phyloP scores from a whole-genome alignment of 2,329 filamentous ascomycete species.

The Xylaria polymorpha region DNA sequence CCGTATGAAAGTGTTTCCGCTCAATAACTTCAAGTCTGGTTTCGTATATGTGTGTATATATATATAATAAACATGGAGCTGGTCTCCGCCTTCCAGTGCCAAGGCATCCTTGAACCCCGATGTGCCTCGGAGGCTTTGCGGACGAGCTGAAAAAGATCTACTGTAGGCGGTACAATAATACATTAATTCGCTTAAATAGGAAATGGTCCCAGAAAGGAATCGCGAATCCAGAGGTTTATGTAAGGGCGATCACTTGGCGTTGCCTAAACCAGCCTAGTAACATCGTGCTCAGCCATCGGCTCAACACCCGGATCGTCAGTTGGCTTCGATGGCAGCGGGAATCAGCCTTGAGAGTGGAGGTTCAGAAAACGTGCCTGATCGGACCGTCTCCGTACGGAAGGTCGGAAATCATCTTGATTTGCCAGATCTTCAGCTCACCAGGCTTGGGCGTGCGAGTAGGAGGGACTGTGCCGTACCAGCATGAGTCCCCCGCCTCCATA shows the following conservation, averaged over 20 bases:
- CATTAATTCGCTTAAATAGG: constrained; percentile 20
- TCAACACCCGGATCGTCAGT: constrained; percentile 12
- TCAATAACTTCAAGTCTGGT: neutral
- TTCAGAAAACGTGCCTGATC: constrained; percentile 15
- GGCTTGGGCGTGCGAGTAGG: neutral
- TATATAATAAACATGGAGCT: constrained; percentile 1
- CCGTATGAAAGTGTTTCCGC: constrained; percentile 14
- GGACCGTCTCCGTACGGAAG: constrained; percentile 9
- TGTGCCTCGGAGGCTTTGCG: neutral
- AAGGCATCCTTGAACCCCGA: constrained; percentile 12
- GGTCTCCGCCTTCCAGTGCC: constrained; percentile 10
- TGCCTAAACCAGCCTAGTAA: constrained; percentile 23
- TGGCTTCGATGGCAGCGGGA: constrained; percentile 1
- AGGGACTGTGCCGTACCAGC: constrained; percentile 24
- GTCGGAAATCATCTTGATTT: constrained; percentile 2
- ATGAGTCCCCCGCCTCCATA: constrained; percentile 4
- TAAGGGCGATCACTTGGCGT: constrained; percentile 10
- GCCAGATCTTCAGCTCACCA: neutral
- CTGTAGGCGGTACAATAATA: constrained; percentile 17
- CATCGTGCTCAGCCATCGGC: constrained; percentile 28
- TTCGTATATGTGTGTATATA: neutral
- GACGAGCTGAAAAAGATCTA: constrained; percentile 18
- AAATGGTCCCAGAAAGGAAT: constrained; percentile 24
- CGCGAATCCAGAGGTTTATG: neutral
- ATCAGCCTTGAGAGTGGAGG: constrained; percentile 13